Base-by-base conservation (phyloP, 164 flowering plant species). In the Echeveria elegans region DNA sequence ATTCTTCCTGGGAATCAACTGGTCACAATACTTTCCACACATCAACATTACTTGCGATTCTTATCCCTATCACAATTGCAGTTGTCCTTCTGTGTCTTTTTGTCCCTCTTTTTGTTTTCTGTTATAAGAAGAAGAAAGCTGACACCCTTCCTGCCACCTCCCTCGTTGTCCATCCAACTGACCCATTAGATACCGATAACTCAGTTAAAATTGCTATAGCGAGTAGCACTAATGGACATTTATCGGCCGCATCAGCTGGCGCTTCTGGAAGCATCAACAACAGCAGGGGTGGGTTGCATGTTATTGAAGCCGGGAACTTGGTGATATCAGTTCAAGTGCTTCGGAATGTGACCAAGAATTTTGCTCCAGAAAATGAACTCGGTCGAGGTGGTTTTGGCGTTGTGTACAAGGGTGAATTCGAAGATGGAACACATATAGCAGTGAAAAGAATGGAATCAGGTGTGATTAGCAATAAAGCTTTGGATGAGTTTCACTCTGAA, bases 91-190 rank as follows among this genome's bases (percentile, higher is more conserved):
- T 43, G 15, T 59, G 74, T 63, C 52, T 87, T 66, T 63, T 72
- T 24, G 58, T 82, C 58, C 80, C 80, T 26, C 50, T 88, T 18
- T 76, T 70, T 34, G 56, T 83, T 32, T 81, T 73, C 63, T 80
- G 69, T 43, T 75, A 74, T 41, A 84, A 76, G 75, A 81, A 71
- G 74, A 83, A 74, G 31, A 82, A 74, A 69, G 69, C 65, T 5
- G 43, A 68, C 7, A 16, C 15, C n/a, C 72, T 37, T 40, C 71
- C 81, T 62, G 77, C 89, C 3, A 76, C 73, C 50, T 76, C 85
- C 63, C 70, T 84, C 34, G 86, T 85, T 41, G 63, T 86, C 69
- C 87, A 86, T 66, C 94, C 94, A 16, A 74, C 86, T 64, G 86
- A 83, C 59, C 85, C 86, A 10, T 86, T 86, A 36, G 86, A 83